Base-by-base conservation (phyloP, 1,284 basidiomycete species). In the Boletus sp. region DNA sequence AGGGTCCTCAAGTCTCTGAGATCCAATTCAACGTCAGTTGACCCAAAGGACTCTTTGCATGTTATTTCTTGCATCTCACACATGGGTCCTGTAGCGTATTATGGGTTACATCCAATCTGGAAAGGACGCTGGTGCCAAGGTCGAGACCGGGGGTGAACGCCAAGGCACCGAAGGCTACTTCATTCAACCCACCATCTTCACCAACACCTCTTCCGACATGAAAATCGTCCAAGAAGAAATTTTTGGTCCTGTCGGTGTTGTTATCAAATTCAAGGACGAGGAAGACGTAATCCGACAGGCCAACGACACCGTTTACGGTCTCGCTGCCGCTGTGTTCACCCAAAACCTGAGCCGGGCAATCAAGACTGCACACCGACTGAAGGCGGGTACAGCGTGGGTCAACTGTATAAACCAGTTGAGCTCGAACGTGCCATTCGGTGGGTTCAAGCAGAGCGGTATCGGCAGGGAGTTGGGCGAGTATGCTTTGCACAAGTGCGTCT, bases 181-280 rank as follows among this genome's bases (percentile, higher is more conserved):
- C 68, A 81, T 90, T 68, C 58, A 78, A 58, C 89, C 87, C n/a
- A 95, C 92, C 29, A 81, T 95, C 68, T 95, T 95, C 77, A 85
- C 84, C 34, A 75, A 93, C 62, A 80, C 81, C 33, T 78, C 74
- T 41, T 76, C 82, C 27, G 76, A 86, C 53, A 92, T 94, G 88
- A 84, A 80, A 71, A 95, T 97, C 62, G 85, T 90, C 52, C 71
- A 78, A 61, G 94, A 96, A 71, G 94, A 96, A 71, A 93, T 94
- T 64, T 93, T 94, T 61, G 92, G 91, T 6, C 92, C 92, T 37
- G 86, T 91, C 41, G 80, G 80, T 48, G 84, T 85, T 26, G 69
- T 90, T 12, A 78, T 84, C 69, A 85, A 84, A 67, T 90, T 90
- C 67, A 71, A 79, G 54, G 74, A 81, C 46, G 82, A 84, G 56